These are phyloP conservation scores for Dioszegia crocea DNA, from an alignment of 768 basidiomycete species.

Conservation along the genomic window DNA sequence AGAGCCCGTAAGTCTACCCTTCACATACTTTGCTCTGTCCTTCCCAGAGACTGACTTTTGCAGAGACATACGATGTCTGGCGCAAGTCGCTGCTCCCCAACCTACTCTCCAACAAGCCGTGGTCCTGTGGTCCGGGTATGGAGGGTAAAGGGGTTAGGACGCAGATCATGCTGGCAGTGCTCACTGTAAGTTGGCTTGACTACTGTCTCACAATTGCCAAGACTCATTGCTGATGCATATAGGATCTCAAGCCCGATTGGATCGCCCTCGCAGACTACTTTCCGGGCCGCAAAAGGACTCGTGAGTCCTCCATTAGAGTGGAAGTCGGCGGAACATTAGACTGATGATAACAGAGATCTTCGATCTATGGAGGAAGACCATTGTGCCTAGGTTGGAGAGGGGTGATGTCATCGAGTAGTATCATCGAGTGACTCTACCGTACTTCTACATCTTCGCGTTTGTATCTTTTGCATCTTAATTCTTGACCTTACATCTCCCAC, in stretches of 20 bases:
- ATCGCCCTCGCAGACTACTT: slow-evolving; percentile 14
- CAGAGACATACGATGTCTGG: slow-evolving; percentile 24
- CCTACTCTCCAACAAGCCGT: slow-evolving; percentile 17
- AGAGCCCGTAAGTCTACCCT: slow-evolving; percentile 20
- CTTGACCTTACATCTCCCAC: too few species aligned
- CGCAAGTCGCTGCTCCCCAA: slow-evolving; percentile 25
- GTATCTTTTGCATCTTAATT: too few species aligned
- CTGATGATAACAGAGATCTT: slow-evolving; percentile 21
- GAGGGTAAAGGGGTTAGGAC: slow-evolving; percentile 21
- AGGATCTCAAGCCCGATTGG: slow-evolving; percentile 29
- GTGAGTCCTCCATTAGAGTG: too few species aligned
- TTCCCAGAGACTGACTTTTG: background rate
- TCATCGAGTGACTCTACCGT: too few species aligned
- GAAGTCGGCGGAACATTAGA: too few species aligned
- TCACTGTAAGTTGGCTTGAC: slow-evolving; percentile 18
- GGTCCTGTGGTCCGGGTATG: slow-evolving; percentile 9
- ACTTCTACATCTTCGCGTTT: too few species aligned
- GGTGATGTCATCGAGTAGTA: slow-evolving; percentile 28
- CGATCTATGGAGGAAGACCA: slow-evolving; percentile 34
- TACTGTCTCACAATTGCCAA: background rate
- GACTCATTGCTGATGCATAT: background rate
- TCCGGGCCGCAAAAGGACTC: slow-evolving; percentile 20
- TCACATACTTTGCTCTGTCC: background rate
- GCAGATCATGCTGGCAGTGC: slow-evolving; percentile 6
- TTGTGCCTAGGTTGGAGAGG: slow-evolving; percentile 26